A percentile compares a stretch with the other conserved stretches of the same genome.
phyloP scores from a whole-genome alignment of 768 basidiomycete genomes.

The Filobasidium floriforme region DNA sequence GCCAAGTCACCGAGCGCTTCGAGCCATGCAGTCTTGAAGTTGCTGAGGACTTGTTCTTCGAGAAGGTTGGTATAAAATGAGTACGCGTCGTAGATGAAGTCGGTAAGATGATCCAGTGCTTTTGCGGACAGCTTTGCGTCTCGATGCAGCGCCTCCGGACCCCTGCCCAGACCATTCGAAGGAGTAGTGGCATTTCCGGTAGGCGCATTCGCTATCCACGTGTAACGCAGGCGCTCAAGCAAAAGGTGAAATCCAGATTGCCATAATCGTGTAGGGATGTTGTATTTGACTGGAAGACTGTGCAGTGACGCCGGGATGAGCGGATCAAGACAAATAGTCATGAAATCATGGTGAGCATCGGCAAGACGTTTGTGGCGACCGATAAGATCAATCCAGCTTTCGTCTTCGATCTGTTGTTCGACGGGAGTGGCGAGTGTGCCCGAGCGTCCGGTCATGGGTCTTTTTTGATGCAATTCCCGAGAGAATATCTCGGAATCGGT shows the following conservation, averaged over 20 bases:
- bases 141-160: slow-evolving; percentile 7
- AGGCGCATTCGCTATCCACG: slow-evolving; percentile 58
- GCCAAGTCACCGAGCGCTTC: slow-evolving; percentile 96
- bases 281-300: slow-evolving; percentile 85
- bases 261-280: slow-evolving; percentile 91
- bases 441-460: too few species aligned
- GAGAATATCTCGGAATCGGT: too few species aligned
- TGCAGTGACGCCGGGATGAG: slow-evolving; percentile 80
- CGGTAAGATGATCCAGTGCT: slow-evolving; percentile 84
- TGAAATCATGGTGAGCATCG: slow-evolving; percentile 79
- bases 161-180: not conserved
- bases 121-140: slow-evolving; percentile 38
- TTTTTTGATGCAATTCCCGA: too few species aligned
- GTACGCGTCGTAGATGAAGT: slow-evolving; percentile 92
- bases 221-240: slow-evolving; percentile 79
- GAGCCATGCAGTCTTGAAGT: slow-evolving; percentile 78
- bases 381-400: slow-evolving; percentile 48
- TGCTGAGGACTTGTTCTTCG: slow-evolving; percentile 65
- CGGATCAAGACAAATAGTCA: slow-evolving; percentile 76
- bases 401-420: slow-evolving; percentile 27
- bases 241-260: slow-evolving; percentile 80
- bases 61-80: slow-evolving; percentile 82
- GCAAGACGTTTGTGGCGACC: slow-evolving; percentile 81
- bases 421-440: too few species aligned
- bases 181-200: slow-evolving; percentile 2